Base-by-base conservation (phyloP, 2,329 filamentous ascomycete species). In the Claviceps sp. region DNA sequence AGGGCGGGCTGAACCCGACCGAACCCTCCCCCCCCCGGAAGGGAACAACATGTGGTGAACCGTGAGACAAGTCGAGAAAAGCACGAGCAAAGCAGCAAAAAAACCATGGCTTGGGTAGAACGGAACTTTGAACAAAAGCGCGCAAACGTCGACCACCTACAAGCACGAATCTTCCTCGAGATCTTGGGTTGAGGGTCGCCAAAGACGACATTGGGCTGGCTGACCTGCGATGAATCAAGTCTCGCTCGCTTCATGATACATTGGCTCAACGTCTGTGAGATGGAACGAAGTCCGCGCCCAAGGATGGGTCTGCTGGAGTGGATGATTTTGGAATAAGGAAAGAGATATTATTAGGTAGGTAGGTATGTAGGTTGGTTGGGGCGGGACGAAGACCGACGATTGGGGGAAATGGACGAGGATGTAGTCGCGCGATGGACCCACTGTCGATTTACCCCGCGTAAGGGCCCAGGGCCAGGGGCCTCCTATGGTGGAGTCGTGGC, bases 261-360 rank as follows among this genome's bases (percentile, higher is more conserved):
- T 26, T 34, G 17, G 40, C 40, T 13, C 39, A 37, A 47, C 5
- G 26, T 36, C 16, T 44, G 14, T 23, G 29, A 36, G 37, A 49
- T 43, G 51, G 49, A 52, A 47, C 42, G 38, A 53, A 48, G 46
- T 54, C 52, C 50, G 53, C 54, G 47, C 45, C 34, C 3, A 40
- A 49, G 45, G 45, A 46, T 52, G 52, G 81, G 80, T 45, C 47
- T 23, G 36, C 38, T 38, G n/a, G 53, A 37, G 38, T 42, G 29
- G 39, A 45, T 6, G 29, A 40, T 36, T 45, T 39, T 44, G n/a
- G 22, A 47, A 45, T 29, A 36, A 44, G 23, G 29, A 45, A 45
- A 23, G 29, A 38, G 44, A 34, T 34, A 29, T 22, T 22, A 16
- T n/a, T n/a, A n/a, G n/a, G n/a, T n/a, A n/a, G n/a, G n/a, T n/a